phyloP scores from a whole-genome alignment of 176 grass and related monocot genomes.

The Thalia dealbata region DNA sequence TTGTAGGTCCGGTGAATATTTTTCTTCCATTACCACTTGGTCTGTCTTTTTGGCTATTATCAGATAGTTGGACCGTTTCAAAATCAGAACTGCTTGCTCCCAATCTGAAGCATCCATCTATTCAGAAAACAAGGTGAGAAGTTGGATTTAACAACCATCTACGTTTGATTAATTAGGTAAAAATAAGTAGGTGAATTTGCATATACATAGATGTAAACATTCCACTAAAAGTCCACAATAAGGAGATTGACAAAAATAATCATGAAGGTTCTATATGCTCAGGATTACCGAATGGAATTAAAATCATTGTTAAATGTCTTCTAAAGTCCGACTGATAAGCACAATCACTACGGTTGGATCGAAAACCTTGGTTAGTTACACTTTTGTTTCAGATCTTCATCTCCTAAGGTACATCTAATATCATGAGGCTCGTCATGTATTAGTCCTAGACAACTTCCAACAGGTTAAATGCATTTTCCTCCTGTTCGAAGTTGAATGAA shows the following conservation, averaged over 20 bases:
- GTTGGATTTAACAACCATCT: not conserved
- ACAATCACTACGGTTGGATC: too few relatives aligned
- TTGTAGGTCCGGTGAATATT: conserved; percentile 55
- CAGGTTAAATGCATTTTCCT: not conserved
- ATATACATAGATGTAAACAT: not conserved
- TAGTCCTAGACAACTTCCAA: not conserved
- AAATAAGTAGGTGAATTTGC: not conserved
- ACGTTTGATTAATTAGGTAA: too few relatives aligned
- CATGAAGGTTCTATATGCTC: not conserved
- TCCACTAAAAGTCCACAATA: not conserved
- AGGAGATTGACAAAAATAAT: not conserved
- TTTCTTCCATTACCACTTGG: conserved; percentile 49
- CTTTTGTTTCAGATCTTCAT: too few relatives aligned
- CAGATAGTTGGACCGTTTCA: conserved; percentile 44
- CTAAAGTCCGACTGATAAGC: too few relatives aligned
- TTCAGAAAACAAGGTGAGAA: conserved; percentile 2
- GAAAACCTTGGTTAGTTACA: too few relatives aligned
- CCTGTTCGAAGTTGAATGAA: not conserved
- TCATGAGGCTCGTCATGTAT: too few relatives aligned
- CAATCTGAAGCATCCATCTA: conserved; percentile 50
- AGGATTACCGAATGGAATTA: too few relatives aligned
- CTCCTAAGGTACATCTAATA: too few relatives aligned
- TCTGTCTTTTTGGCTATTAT: conserved; percentile 39
- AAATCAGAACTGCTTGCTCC: conserved; percentile 35
- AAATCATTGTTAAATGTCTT: too few relatives aligned